A percentile compares a stretch with the other conserved stretches of the same genome.
phyloP scores from a whole-genome alignment of 106 monocot species.

The Gastrodia elata region DNA sequence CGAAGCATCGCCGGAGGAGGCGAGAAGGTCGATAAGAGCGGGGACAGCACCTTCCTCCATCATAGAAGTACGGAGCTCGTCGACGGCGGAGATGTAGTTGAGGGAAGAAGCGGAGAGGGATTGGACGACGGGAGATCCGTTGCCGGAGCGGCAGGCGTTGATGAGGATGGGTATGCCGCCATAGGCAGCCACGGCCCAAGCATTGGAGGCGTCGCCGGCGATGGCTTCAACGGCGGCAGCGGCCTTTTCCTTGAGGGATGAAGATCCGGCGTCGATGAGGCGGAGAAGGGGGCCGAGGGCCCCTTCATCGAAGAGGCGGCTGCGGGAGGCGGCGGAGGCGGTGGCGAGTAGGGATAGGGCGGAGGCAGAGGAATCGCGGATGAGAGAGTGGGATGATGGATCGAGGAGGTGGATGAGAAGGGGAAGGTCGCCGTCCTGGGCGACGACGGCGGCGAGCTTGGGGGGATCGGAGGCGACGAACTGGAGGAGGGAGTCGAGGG shows the following conservation, averaged over 20 bases:
- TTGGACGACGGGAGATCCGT: conserved; percentile 21
- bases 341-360: conserved; percentile 39
- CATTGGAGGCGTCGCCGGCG: conserved; percentile 44
- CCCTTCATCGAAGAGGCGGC: conserved; percentile 68
- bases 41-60: conserved; percentile 71
- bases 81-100: conserved; percentile 39
- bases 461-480: conserved; percentile 32
- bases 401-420: conserved; percentile 51
- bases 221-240: conserved; percentile 50
- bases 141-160: conserved; percentile 42
- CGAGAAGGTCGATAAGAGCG: conserved; percentile 45
- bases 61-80: conserved; percentile 39
- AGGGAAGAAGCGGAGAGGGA: conserved; percentile 37
- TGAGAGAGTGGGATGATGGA: conserved; percentile 30
- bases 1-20: conserved; percentile 7
- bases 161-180: conserved; percentile 55
- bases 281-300: conserved; percentile 76
- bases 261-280: conserved; percentile 50
- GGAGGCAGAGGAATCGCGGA: conserved; percentile 44
- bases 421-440: conserved; percentile 36
- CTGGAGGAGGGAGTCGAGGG: conserved; percentile 56
- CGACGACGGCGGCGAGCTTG: conserved; percentile 30
- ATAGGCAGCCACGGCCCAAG: conserved; percentile 77
- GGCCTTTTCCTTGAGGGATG: conserved; percentile 28
- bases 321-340: conserved; percentile 46